These are phyloP conservation scores for Phaeosphaeriaceae sp. DNA, from an alignment of 2,329 filamentous ascomycete species.

Conservation along the genomic window DNA sequence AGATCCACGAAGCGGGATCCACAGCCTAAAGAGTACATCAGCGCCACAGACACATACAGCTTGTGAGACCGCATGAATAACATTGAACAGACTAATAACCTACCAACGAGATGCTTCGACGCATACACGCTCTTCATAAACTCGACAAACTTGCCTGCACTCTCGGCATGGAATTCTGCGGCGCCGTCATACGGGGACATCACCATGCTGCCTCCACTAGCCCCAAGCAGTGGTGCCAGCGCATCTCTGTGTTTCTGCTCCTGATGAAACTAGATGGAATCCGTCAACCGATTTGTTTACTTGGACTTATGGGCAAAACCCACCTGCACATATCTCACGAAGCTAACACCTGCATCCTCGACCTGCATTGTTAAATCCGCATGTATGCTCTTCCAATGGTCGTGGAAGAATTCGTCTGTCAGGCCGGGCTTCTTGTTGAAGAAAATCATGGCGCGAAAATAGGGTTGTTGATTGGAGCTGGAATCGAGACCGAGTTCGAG, in stretches of 20 bases:
- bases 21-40: slow-evolving; percentile 7
- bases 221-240: slow-evolving; percentile 10
- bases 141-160: slow-evolving; percentile 10
- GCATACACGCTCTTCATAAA: slow-evolving; percentile 17
- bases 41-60: neutral
- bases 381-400: slow-evolving; percentile 19
- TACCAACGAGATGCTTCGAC: slow-evolving; percentile 16
- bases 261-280: slow-evolving; percentile 10
- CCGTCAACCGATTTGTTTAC: no score
- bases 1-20: slow-evolving; percentile 16
- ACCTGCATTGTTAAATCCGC: slow-evolving; percentile 19
- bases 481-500: slow-evolving; percentile 8
- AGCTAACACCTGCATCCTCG: slow-evolving; percentile 2
- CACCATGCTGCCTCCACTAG: slow-evolving; percentile 12
- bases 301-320: neutral
- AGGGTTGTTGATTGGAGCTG: slow-evolving; percentile 15
- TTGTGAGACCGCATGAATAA: neutral
- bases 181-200: slow-evolving; percentile 13
- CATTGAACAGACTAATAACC: neutral
- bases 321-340: slow-evolving; percentile 14
- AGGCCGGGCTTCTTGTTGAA: slow-evolving; percentile 19
- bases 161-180: slow-evolving; percentile 17
- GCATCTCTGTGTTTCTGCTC: slow-evolving; percentile 5
- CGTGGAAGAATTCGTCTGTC: slow-evolving; percentile 19
- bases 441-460: slow-evolving; percentile 17